phyloP scores from a whole-genome alignment of 2,329 filamentous ascomycete species.

The Epichloe typhina region DNA sequence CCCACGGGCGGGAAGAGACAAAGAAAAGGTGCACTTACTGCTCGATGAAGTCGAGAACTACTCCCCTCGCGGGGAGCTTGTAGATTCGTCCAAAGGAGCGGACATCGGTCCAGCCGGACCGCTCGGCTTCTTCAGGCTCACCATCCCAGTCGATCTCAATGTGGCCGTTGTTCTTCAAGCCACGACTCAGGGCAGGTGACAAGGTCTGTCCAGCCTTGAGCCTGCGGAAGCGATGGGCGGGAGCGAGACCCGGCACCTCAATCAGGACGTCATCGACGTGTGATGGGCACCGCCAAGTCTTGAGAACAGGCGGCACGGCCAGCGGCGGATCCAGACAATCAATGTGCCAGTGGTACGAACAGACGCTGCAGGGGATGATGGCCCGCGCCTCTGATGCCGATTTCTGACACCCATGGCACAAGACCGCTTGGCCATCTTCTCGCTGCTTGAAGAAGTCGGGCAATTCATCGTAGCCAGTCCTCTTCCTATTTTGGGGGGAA shows the following conservation, averaged over 20 bases:
- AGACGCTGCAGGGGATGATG: constrained; percentile 79
- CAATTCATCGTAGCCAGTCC: constrained; percentile 43
- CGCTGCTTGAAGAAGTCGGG: constrained; percentile 56
- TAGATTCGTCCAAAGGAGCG: constrained; percentile 52
- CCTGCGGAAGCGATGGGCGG: constrained; percentile 48
- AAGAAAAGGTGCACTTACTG: constrained; percentile 29
- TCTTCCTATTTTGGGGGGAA: constrained; percentile 25
- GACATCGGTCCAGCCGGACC: constrained; percentile 43
- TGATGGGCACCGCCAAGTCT: constrained; percentile 79
- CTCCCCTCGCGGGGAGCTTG: constrained; percentile 48
- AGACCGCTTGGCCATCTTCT: constrained; percentile 63
- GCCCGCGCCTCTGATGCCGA: constrained; percentile 47
- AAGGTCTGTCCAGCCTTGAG: constrained; percentile 41
- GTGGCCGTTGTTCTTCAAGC: constrained; percentile 56
- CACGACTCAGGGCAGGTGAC: constrained; percentile 43
- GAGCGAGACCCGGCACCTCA: constrained; percentile 42
- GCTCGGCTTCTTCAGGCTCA: constrained; percentile 41
- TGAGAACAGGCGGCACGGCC: constrained; percentile 61
- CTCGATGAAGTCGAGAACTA: constrained; percentile 61
- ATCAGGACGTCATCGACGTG: constrained; percentile 67
- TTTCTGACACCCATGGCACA: constrained; percentile 65
- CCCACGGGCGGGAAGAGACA: background rate
- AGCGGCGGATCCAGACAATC: constrained; percentile 83
- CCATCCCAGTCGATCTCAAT: constrained; percentile 55
- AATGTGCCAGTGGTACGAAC: constrained; percentile 74